Evolutionary conservation across 805 yeast genomes (phyloP), one percentile per base, ranked within the genome.

Genomic region (Candida qinlingensis): DNA sequence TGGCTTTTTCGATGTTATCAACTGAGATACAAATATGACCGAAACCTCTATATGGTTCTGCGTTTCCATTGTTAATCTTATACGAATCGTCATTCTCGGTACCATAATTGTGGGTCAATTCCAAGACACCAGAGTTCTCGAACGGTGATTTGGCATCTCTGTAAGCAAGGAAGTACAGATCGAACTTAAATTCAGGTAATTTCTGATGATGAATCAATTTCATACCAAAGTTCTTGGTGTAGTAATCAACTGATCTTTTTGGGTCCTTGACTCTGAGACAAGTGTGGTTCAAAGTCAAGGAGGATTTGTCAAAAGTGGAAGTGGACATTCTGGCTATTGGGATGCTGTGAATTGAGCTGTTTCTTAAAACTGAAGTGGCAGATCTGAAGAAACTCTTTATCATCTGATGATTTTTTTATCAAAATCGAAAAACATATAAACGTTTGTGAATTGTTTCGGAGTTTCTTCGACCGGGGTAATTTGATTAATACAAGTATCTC

Each of bases 1-100:
- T 89, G 6, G 82, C 70, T 9, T 64, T 76, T 46, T 69, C 81
- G 49, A 92, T 79, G 68, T 91, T 83, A 57, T 88, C 87, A 12
- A 91, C 96, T 2, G 96, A 76, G 56, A 92, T 70, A 68, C 97
- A 89, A 50, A 90, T 81, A 68, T 92, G 99, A 26, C 99, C 99
- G 62, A 91, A 92, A 0, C 99, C 98, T 56, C 92, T 78, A 65
- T 80, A 73, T 37, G 95, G 92, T 46, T 84, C 89, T 7, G 75
- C 80, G 64, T 94, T 92, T 51, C 99, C 99, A 62, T 84, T 85
- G 69, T 79, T 85, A 43, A 85, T 66, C 51, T 67, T 73, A 69
- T 73, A 89, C 7, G 69, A 64, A 2, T 72, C 67, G 54, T 81
- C 83, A 49, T 65, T 66, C 67, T 85, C 87, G 42, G 83, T 73